Percentiles rank a stretch among this genome's conserved stretches.
These are phyloP conservation scores for Medicago truncatula DNA, from an alignment of 306 rosid genomes.

Conservation along the genomic window DNA sequence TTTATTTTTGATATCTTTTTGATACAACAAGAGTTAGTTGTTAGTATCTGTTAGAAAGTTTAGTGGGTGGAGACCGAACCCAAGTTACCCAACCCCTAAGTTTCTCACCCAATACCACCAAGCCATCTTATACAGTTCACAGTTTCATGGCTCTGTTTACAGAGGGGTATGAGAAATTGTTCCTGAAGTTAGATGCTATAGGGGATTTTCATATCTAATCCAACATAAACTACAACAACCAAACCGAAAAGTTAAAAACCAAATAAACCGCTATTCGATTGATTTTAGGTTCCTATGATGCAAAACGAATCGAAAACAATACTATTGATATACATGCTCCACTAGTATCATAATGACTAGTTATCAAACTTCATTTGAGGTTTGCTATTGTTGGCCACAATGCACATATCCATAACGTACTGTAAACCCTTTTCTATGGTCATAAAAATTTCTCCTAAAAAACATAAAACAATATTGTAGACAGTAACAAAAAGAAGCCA, in stretches of 20 bases:
- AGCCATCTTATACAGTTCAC: not conserved
- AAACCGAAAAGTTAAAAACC: not conserved
- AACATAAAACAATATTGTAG: too few species aligned
- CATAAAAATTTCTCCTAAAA: too few species aligned
- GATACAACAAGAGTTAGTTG: too few species aligned
- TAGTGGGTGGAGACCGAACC: too few species aligned
- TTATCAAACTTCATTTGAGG: not conserved
- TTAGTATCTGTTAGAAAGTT: too few species aligned
- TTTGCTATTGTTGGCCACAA: not conserved
- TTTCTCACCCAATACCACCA: too few species aligned
- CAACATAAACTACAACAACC: not conserved
- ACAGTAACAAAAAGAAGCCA: too few species aligned
- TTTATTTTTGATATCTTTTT: too few species aligned
- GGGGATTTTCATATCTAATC: not conserved
- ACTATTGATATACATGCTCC: not conserved
- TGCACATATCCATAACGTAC: too few species aligned
- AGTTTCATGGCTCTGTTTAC: not conserved
- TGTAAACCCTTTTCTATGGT: too few species aligned
- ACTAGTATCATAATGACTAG: not conserved
- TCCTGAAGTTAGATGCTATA: not conserved
- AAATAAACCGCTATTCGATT: not conserved
- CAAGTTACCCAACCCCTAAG: too few species aligned
- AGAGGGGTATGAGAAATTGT: not conserved
- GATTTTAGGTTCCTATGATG: not conserved
- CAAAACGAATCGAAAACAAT: not conserved